phyloP scores from a whole-genome alignment of 1,139 yeast genomes.

The Taiozyma sp. region DNA sequence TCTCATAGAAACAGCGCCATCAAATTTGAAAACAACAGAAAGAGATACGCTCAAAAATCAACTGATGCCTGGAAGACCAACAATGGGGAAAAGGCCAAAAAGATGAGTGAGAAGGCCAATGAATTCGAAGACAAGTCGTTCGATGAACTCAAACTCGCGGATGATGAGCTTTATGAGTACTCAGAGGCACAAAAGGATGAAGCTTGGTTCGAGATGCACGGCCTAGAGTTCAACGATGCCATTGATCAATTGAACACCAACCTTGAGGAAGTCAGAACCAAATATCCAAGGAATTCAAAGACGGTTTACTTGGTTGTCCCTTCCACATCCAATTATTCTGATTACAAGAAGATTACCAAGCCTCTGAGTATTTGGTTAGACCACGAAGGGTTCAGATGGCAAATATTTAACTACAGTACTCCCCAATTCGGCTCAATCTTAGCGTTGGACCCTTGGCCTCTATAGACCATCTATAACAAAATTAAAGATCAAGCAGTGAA shows the following conservation, averaged over 20 bases:
- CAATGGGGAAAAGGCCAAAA: slow-evolving; percentile 33
- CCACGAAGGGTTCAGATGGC: slow-evolving; percentile 32
- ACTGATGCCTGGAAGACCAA: slow-evolving; percentile 33
- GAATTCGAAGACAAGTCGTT: slow-evolving; percentile 14
- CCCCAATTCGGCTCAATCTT: slow-evolving; percentile 29
- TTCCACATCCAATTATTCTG: slow-evolving; percentile 9
- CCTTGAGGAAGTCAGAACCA: slow-evolving; percentile 23
- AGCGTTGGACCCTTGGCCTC: slow-evolving; percentile 35
- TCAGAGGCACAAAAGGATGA: slow-evolving; percentile 16
- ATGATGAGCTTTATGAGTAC: slow-evolving; percentile 20
- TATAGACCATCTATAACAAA: slow-evolving; percentile 1
- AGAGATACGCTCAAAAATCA: slow-evolving; percentile 33
- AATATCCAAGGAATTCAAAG: slow-evolving; percentile 21
- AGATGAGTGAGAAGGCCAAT: slow-evolving; percentile 30
- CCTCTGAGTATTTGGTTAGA: slow-evolving; percentile 26
- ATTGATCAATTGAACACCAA: slow-evolving; percentile 26
- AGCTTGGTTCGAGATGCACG: slow-evolving; percentile 34
- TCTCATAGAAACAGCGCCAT: slow-evolving; percentile 12
- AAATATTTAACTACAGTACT: slow-evolving; percentile 26
- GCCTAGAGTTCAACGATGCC: slow-evolving; percentile 32
- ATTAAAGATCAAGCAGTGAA: not conserved
- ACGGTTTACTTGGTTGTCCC: slow-evolving; percentile 30
- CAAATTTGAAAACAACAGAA: slow-evolving; percentile 24
- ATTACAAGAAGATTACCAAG: slow-evolving; percentile 23
- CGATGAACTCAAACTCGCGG: slow-evolving; percentile 20